Evolutionary conservation across 148 eudicot species (phyloP), one percentile per base, ranked within the genome.

Genomic region (Rhododendron simsii): DNA sequence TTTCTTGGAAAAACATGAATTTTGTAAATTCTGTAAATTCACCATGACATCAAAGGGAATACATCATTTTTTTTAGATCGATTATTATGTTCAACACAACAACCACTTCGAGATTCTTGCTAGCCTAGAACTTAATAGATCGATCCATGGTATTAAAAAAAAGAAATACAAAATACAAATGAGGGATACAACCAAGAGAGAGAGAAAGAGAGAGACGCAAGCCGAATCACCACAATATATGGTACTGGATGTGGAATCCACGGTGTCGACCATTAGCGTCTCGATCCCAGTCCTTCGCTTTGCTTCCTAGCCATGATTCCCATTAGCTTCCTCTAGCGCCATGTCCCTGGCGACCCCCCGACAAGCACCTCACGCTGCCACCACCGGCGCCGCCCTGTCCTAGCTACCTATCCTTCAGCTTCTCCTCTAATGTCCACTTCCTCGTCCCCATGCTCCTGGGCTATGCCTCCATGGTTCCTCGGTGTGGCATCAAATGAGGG

Each of bases 261-360:
- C 92, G 94, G 98, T 98, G 63, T 79, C 92, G 45, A 86, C 93
- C 48, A 84, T 95, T 65, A 98, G 99, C 1, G 87, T 96, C 12
- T 93, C 98, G 1, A 89, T 93, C 7, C 86, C 99, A 55, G 98
- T 97, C n/a, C 91, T 97, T 57, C 91, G 91, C 28, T 97, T 0
- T 93, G 98, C 86, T 95, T 91, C 85, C 87, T 88, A 2, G 93
- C 93, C 39, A 97, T 96, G 26, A 91, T 95, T 76, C 99, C 99
- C 84, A 93, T 95, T 53, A 91, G 95, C 89, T 87, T 93, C 82
- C 13, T 97, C 83, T 92, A 93, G 90, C 91, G 96, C 26, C 6
- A 94, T 63, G 86, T 95, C 12, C 99, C 98, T 2, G 90, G 92
- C 37, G 89, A 92, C 35, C 85, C 93, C 23, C 85, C 91, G 9